phyloP scores from a whole-genome alignment of 2,329 filamentous ascomycete genomes.

The Hirsutella thompsonii region DNA sequence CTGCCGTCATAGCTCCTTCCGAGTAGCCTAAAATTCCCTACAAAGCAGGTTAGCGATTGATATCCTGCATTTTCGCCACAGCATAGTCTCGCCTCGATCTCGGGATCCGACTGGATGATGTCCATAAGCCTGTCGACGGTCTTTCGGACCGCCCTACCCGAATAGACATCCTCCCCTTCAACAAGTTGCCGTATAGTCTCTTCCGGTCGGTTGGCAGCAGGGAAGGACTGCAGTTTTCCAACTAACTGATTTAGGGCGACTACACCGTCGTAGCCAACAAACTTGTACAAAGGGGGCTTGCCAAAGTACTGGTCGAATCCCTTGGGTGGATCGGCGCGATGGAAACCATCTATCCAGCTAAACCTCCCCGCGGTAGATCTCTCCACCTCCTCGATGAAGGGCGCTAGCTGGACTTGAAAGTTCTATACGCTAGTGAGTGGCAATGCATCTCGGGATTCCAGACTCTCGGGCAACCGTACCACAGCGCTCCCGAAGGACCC shows the following conservation, averaged over 20 bases:
- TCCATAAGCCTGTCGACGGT: constrained; percentile 19
- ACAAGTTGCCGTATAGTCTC: constrained; percentile 41
- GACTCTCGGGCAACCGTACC: constrained; percentile 20
- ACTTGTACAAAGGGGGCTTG: constrained; percentile 39
- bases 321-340: constrained; percentile 33
- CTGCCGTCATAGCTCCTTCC: constrained; percentile 44
- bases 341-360: constrained; percentile 37
- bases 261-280: constrained; percentile 34
- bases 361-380: constrained; percentile 17
- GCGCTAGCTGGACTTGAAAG: constrained; percentile 39
- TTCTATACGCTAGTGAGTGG: constrained; percentile 23
- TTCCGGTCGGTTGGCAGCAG: constrained; percentile 36
- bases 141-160: constrained; percentile 4
- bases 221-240: constrained; percentile 39
- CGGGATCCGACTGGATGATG: constrained; percentile 28
- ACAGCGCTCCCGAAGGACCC: constrained; percentile 44
- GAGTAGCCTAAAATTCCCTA: constrained; percentile 47
- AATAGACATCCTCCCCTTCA: constrained; percentile 14
- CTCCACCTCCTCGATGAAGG: constrained; percentile 11
- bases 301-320: constrained; percentile 47
- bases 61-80: too few species aligned
- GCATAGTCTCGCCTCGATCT: constrained; percentile 14
- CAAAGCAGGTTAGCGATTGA: too few species aligned
- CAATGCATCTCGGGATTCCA: neutral
- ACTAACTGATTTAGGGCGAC: constrained; percentile 31